These are phyloP conservation scores for Fonsecaea erecta DNA, from an alignment of 2,329 filamentous ascomycete genomes.

Conservation along the genomic window DNA sequence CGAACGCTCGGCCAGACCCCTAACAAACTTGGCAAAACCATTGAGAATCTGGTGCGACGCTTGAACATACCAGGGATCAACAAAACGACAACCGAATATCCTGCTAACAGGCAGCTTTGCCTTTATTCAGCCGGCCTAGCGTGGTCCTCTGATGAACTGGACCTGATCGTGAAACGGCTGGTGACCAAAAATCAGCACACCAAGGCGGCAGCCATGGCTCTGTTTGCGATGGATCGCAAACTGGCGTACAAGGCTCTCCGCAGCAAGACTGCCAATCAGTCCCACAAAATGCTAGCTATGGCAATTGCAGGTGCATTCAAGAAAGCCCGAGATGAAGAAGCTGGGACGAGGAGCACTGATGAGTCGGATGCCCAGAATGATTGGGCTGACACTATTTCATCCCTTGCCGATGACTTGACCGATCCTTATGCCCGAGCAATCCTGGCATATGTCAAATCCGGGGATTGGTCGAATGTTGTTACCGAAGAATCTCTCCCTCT, in stretches of 20 bases:
- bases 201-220: constrained; percentile 66
- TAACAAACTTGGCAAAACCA: constrained; percentile 42
- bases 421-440: constrained; percentile 67
- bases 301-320: constrained; percentile 53
- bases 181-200: constrained; percentile 61
- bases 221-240: constrained; percentile 64
- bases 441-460: constrained; percentile 63
- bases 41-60: constrained; percentile 56
- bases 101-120: constrained; percentile 64
- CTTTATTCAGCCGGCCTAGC: constrained; percentile 64
- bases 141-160: constrained; percentile 56
- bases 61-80: constrained; percentile 59
- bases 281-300: constrained; percentile 62
- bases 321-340: constrained; percentile 15
- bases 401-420: constrained; percentile 65
- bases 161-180: constrained; percentile 56
- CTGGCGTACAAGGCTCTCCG: constrained; percentile 62
- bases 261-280: constrained; percentile 58
- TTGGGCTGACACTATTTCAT: constrained; percentile 65
- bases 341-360: constrained; percentile 13
- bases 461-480: constrained; percentile 64
- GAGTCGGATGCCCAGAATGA: constrained; percentile 55
- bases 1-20: constrained; percentile 29
- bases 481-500: constrained; percentile 63
- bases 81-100: constrained; percentile 56